Evolutionary conservation across 1,284 basidiomycete genomes (phyloP), one percentile per base, ranked within the genome.

Genomic region (Neonothopanus nambi): DNA sequence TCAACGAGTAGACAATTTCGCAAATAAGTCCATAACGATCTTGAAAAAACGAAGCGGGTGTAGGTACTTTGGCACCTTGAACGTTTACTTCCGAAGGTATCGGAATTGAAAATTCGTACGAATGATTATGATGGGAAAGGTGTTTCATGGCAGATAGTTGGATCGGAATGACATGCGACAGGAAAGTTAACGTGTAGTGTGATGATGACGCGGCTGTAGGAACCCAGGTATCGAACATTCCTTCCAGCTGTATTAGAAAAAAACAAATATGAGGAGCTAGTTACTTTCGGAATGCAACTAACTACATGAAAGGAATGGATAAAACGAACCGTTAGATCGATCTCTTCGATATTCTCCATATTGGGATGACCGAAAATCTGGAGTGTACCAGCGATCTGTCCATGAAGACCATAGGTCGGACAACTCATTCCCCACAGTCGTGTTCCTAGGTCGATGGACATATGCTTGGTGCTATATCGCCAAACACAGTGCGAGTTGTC

Each of bases 341-440:
- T 64, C 33, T 69, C 63, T 36, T 68, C 56, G 3, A 76, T 66
- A 42, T 71, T 66, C 21, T 66, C 66, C 50, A 70, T 69, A 21
- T 65, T 63, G 44, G 13, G 39, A 33, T 11, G 30, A 15, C 69
- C 69, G 18, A 57, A 61, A 45, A 79, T 65, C 35, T 62, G 65
- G 12, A 79, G 55, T 8, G 63, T 55, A n/a, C 78, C 78, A 36
- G 75, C 67, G 18, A 78, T 68, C 15, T 62, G 61, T 7, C 69
- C 73, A 36, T 71, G 67, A 35, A 68, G 60, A 23, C 78, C 77
- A 58, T 77, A 80, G 8, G 68, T 67, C 8, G 78, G 76, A 20
- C 66, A 63, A 35, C 63, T 58, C 6, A 73, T 62, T 12, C 70
- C 70, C 72, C 73, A 77, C 23, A 69, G 62, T 23, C 71, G 70